Percentiles rank a stretch among this genome's conserved stretches.
These are phyloP conservation scores for Cryptococcus deneoformans DNA, from an alignment of 1,284 basidiomycete species.

Conservation along the genomic window DNA sequence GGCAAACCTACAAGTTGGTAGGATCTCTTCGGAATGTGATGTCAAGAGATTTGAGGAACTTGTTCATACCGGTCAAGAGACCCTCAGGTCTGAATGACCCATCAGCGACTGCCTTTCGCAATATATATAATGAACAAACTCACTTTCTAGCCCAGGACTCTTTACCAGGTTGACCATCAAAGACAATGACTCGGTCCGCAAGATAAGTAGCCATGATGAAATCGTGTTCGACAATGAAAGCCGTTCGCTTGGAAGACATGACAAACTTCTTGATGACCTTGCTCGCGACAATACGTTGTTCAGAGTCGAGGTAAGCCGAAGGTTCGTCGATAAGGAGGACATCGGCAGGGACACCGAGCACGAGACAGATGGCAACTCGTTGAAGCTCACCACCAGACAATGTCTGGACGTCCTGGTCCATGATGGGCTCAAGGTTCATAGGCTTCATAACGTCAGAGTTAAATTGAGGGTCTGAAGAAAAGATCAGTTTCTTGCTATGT, in stretches of 20 bases:
- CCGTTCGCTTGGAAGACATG: slow-evolving; percentile 91
- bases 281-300: slow-evolving; percentile 95
- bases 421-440: slow-evolving; percentile 82
- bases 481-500: slow-evolving; percentile 2
- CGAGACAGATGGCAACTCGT: slow-evolving; percentile 89
- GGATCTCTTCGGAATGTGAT: slow-evolving; percentile 97
- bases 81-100: slow-evolving; percentile 39
- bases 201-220: slow-evolving; percentile 86
- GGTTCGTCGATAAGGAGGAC: slow-evolving; percentile 72
- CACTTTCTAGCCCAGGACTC: slow-evolving; percentile 81
- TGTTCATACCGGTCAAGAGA: slow-evolving; percentile 47
- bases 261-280: slow-evolving; percentile 98
- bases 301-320: slow-evolving; percentile 73
- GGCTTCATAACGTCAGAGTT: slow-evolving; percentile 95
- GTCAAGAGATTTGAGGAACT: slow-evolving; percentile 86
- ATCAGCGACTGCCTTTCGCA: neutral
- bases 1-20: slow-evolving; percentile 65
- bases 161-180: slow-evolving; percentile 79
- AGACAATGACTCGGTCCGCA: slow-evolving; percentile 95
- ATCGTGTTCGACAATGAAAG: slow-evolving; percentile 97
- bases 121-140: slow-evolving; percentile 37
- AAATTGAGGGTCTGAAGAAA: slow-evolving; percentile 72
- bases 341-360: slow-evolving; percentile 72
- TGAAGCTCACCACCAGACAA: slow-evolving; percentile 95
- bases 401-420: slow-evolving; percentile 96